Base-by-base conservation (phyloP, 148 eudicot genomes). In the Oxyria digyna region DNA sequence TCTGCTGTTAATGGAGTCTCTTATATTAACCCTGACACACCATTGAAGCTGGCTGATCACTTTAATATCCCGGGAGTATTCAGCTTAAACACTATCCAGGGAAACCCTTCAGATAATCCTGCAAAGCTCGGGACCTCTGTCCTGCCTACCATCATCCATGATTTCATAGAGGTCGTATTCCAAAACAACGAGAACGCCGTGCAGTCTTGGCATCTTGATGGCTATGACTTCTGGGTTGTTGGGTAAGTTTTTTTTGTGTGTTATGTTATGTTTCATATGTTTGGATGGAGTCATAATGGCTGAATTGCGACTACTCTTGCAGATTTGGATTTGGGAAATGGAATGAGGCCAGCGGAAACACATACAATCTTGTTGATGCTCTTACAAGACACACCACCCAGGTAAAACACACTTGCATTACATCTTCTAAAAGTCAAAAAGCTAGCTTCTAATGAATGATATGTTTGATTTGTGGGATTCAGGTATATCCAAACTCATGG, bases 191-290 rank as follows among this genome's bases (percentile, higher is more conserved):
- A 91, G 77, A 78, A 74, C 27, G 29, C 77, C 11, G 42, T 87
- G 77, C 97, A 91, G 64, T 87, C 97, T 26, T 91, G 96, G 97
- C 99, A 95, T 84, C 93, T 95, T 73, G 96, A 91, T 76, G 99
- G 99, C 43, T 91, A 95, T 81, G 99, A 91, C 73, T 91, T 91
- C 78, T 95, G 99, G 99, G 91, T 83, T 74, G 96, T 91, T 49
- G 96, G 93, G 97, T 94, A 82, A 35, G 41, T 35, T 2, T 35
- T 6, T 35, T 35, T 35, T 3, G 3, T 27, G 42, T 8, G 11
- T 54, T 38, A 2, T 10, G 10, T 3, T 38, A 1, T 10, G 10
- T 4, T 20, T 1, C 40, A 8, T 18, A 8, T 20, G 0, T 31
- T 29, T 3, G 4, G 32, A 6, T 24, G 57, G 3, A 0, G 1